Conservation (phyloP, 495 filamentous ascomycete species). For the Xylaria palmicola region DNA sequence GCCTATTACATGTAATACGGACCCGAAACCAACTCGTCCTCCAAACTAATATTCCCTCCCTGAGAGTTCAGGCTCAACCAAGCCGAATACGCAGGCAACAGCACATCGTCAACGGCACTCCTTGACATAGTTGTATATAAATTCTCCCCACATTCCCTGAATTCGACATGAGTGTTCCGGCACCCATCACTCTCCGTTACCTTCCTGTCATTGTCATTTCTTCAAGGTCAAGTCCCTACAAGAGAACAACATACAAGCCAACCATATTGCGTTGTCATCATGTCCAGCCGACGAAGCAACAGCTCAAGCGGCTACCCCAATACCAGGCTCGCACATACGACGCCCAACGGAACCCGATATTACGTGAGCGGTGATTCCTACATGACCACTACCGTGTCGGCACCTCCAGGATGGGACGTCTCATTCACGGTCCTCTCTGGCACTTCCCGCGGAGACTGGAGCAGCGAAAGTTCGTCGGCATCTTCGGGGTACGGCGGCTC, state of each 20-base stretch:
- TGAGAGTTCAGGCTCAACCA: too few species aligned
- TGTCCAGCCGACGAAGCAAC: neutral
- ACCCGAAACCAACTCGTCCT: neutral
- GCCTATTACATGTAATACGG: too few species aligned
- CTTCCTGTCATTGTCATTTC: neutral
- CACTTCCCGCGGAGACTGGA: too few species aligned
- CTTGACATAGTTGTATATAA: neutral
- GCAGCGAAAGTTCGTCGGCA: too few species aligned
- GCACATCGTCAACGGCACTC: neutral
- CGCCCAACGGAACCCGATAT: too few species aligned
- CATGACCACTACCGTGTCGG: too few species aligned
- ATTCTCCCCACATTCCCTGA: neutral
- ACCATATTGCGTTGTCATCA: neutral
- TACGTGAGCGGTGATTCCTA: too few species aligned
- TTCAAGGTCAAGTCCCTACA: too few species aligned
- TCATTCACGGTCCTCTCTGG: too few species aligned
- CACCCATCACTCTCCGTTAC: neutral
- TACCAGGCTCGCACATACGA: neutral
- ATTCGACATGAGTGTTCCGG: neutral
- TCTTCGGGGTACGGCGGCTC: too few species aligned
- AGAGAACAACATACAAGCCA: neutral
- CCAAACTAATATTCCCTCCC: neutral
- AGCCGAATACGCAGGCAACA: neutral
- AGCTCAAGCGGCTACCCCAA: neutral
- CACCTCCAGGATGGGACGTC: too few species aligned